Evolutionary conservation across 352 stramenopile genomes (phyloP).

Genomic region (Phytophthora tentaculata): DNA sequence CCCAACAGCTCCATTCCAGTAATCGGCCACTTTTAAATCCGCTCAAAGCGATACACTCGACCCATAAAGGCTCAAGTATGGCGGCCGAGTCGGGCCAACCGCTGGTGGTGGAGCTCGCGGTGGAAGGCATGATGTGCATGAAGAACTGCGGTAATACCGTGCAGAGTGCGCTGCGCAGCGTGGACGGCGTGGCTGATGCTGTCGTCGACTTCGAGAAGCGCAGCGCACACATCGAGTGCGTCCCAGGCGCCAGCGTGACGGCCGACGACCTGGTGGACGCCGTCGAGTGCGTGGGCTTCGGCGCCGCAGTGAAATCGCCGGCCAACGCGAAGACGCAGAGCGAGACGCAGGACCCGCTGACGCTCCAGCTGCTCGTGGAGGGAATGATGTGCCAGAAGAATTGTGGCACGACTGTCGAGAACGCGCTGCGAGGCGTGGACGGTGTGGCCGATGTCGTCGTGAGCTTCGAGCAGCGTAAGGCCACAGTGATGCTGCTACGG

Average conservation of each 20-base stretch:
- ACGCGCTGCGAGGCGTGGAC: conserved; percentile 77
- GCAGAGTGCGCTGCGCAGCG: conserved; percentile 69
- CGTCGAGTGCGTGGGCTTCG: conserved; percentile 82
- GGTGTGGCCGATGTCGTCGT: conserved; percentile 77
- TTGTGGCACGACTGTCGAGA: conserved; percentile 91
- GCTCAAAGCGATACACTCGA: background rate
- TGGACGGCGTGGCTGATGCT: conserved; percentile 72
- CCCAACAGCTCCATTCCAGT: background rate
- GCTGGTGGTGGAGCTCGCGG: conserved; percentile 60
- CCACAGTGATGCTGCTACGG: conserved; percentile 57
- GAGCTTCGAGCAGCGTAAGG: conserved; percentile 72
- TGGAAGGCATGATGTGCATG: conserved; percentile 96
- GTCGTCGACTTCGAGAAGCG: conserved; percentile 70
- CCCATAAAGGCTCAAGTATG: background rate
- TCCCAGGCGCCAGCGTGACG: conserved; percentile 41
- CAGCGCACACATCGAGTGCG: conserved; percentile 64
- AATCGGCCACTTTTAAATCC: conserved; percentile 8
- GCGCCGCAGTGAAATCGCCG: conserved; percentile 49
- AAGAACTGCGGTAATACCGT: conserved; percentile 95
- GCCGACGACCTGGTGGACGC: conserved; percentile 69
- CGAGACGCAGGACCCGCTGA: background rate
- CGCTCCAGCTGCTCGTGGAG: conserved; percentile 81
- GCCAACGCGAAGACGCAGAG: background rate
- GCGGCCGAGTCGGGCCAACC: background rate
- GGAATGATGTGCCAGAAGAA: conserved; percentile 97